Conservation (phyloP, 129 eudicot genomes). For the Lactuca sativa region DNA sequence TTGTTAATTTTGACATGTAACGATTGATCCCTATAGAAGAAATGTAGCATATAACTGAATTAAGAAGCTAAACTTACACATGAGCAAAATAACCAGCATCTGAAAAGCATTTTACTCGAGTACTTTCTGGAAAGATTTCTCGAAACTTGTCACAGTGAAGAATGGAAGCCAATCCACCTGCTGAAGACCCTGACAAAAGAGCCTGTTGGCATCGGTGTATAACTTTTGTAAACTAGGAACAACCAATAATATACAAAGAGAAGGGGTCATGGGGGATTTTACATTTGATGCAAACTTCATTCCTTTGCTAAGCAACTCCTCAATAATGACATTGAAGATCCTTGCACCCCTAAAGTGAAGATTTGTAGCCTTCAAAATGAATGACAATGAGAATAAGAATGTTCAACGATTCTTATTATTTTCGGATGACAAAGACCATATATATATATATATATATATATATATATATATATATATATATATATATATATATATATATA, state of each 20-base stretch:
- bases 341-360: slow-evolving; percentile 65
- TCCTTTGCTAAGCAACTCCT: slow-evolving; percentile 52
- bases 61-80: slow-evolving; percentile 45
- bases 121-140: slow-evolving; percentile 25
- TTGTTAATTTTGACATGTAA: background rate
- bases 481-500: too few relatives aligned
- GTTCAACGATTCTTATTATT: background rate
- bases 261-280: background rate
- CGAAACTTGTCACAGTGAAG: slow-evolving; percentile 39
- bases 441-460: too few relatives aligned
- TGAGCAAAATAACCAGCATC: slow-evolving; percentile 46
- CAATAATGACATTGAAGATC: slow-evolving; percentile 41
- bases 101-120: slow-evolving; percentile 38
- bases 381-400: background rate
- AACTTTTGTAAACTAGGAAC: background rate
- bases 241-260: background rate
- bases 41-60: too few relatives aligned
- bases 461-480: too few relatives aligned
- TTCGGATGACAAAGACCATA: background rate
- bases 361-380: slow-evolving; percentile 40
- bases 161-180: slow-evolving; percentile 50
- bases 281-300: slow-evolving; percentile 53
- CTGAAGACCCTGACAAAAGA: slow-evolving; percentile 46
- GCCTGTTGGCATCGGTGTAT: background rate
- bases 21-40: too few relatives aligned